These are phyloP conservation scores for Benincasa hispida DNA, from an alignment of 306 rosid genomes.

Conservation along the genomic window DNA sequence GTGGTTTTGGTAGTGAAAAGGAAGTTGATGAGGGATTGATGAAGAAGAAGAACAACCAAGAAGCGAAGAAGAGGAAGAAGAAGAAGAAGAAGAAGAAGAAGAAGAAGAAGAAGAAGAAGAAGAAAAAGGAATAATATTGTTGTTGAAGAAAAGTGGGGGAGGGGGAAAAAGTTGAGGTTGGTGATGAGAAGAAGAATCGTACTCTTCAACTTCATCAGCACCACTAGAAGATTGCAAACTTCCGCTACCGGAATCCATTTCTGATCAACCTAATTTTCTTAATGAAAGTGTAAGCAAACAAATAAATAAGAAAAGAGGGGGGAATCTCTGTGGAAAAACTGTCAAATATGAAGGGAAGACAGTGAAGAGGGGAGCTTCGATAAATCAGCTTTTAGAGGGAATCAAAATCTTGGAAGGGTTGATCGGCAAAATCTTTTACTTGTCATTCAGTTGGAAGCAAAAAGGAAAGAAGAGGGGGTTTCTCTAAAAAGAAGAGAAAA, in stretches of 20 bases:
- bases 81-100: no score
- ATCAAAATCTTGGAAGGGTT: neutral
- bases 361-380: neutral
- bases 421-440: neutral
- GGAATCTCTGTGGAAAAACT: no score
- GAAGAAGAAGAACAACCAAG: neutral
- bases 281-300: no score
- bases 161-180: conserved; percentile 15
- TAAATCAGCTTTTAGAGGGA: neutral
- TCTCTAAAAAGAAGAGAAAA: conserved; percentile 5
- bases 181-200: conserved; percentile 34
- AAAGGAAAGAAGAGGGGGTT: neutral
- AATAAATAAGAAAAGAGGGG: no score
- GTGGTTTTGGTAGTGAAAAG: conserved; percentile 21
- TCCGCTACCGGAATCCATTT: conserved; percentile 79
- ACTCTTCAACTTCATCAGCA: conserved; percentile 64
- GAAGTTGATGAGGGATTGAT: conserved; percentile 13
- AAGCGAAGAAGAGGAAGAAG: neutral
- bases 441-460: neutral
- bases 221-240: conserved; percentile 80
- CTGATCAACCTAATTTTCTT: no score
- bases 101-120: no score
- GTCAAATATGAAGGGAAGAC: neutral
- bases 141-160: conserved; percentile 17
- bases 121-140: neutral